These are phyloP conservation scores for Phylloporus sp. DNA, from an alignment of 768 basidiomycete species.

Conservation along the genomic window DNA sequence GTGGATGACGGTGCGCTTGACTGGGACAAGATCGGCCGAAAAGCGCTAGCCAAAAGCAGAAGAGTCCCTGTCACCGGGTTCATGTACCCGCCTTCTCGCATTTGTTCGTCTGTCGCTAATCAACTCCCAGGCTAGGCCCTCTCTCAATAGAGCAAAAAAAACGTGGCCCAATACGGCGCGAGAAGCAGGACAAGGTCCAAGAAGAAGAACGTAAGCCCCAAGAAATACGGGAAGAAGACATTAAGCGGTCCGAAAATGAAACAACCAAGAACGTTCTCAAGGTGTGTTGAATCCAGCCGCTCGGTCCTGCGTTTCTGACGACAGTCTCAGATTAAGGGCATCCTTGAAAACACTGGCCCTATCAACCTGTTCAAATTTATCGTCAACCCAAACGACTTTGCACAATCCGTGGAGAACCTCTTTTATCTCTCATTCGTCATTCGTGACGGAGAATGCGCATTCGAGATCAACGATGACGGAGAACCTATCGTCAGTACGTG, in stretches of 20 bases:
- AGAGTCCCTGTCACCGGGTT: constrained; percentile 80
- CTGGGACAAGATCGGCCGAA: constrained; percentile 85
- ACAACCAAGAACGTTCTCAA: constrained; percentile 79
- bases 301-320: constrained; percentile 1
- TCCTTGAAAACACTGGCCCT: constrained; percentile 45
- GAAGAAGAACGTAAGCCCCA: constrained; percentile 67
- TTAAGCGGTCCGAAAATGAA: constrained; percentile 78
- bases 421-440: constrained; percentile 95
- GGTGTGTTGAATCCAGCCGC: constrained; percentile 40
- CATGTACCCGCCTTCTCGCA: constrained; percentile 54
- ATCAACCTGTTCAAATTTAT: constrained; percentile 85
- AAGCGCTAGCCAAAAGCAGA: constrained; percentile 73
- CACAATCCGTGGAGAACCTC: constrained; percentile 93
- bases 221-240: constrained; percentile 79
- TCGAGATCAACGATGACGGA: constrained; percentile 62
- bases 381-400: constrained; percentile 85
- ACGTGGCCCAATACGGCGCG: constrained; percentile 52
- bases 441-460: constrained; percentile 73
- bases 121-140: constrained; percentile 76
- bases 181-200: constrained; percentile 67
- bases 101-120: constrained; percentile 12
- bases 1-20: constrained; percentile 51
- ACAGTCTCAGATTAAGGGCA: constrained; percentile 48
- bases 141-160: constrained; percentile 83
- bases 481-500: constrained; percentile 72